Conservation (phyloP, 768 basidiomycete genomes). For the Lactifluus piperatus region DNA sequence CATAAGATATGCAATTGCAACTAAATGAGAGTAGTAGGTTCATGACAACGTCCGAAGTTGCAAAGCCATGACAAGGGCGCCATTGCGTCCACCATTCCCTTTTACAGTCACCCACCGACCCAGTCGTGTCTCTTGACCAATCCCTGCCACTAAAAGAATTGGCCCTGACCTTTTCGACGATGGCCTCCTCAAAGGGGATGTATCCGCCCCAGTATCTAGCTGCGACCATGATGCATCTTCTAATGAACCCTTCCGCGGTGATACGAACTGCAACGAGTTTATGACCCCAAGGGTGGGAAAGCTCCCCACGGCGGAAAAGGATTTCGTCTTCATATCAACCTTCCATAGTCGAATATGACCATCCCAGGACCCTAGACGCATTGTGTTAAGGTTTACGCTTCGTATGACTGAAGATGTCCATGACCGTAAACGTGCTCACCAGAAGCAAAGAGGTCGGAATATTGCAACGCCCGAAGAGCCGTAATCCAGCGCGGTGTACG, state of each 20-base stretch:
- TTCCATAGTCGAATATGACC: conserved; percentile 88
- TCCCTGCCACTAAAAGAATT: conserved; percentile 65
- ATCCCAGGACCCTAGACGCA: conserved; percentile 79
- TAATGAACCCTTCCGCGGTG: conserved; percentile 36
- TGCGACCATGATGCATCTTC: conserved; percentile 38
- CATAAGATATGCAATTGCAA: no score
- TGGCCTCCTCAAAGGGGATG: conserved; percentile 19
- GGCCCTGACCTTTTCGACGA: conserved; percentile 6
- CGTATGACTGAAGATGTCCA: neutral
- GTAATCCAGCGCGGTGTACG: conserved; percentile 89
- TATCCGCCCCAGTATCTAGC: conserved; percentile 27
- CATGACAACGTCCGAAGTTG: conserved; percentile 31
- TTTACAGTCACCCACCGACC: conserved; percentile 84
- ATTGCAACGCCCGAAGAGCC: conserved; percentile 68
- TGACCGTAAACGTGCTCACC: conserved; percentile 39
- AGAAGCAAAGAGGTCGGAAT: conserved; percentile 86
- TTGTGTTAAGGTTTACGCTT: neutral
- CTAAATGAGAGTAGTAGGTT: neutral
- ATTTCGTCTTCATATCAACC: conserved; percentile 67
- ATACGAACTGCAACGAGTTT: conserved; percentile 81
- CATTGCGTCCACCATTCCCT: conserved; percentile 62
- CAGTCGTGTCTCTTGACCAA: conserved; percentile 82
- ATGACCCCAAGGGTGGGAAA: conserved; percentile 69
- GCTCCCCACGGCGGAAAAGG: conserved; percentile 59
- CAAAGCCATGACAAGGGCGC: conserved; percentile 55